Evolutionary conservation across 495 filamentous ascomycete species (phyloP), one percentile per base, ranked within the genome.

Genomic region (Jackrogersella multiformis): DNA sequence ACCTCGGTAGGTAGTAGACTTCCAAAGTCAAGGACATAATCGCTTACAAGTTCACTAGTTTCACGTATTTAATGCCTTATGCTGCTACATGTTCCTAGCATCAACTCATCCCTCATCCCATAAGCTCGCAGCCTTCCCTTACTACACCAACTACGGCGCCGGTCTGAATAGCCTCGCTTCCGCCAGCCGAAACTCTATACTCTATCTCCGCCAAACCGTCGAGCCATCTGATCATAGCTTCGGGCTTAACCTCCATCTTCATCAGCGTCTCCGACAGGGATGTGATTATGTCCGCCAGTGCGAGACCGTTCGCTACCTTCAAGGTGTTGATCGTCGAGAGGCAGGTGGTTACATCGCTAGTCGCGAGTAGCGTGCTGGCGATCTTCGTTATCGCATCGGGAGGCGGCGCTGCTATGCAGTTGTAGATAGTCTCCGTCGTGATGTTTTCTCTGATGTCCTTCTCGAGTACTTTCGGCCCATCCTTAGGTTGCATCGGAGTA

Each of bases 371-470:
- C 2, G 93, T 97, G 62, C 87, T 82, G 53, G 91, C 82, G 64
- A 99, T 99, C 65, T 90, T 84, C 69, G 86, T 81, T 68, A 98
- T 97, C 72, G 97, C 95, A 1, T 86, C 84, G 0, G 95, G 96
- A 72, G 95, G 94, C 7, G 95, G 95, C 0, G 95, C 93, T 26
- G 96, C 96, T 74, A 99, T 95, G 76, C 95, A 99, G 78, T 96
- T 92, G 81, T 96, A 98, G 73, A 99, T 97, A 5, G 93, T 94
- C 41, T 89, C 84, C 65, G 92, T 90, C 21, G 94, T 97, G 79
- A 98, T 96, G 8, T 84, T 83, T 65, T 97, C 94, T 12, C 91
- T 85, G n/a, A 85, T 87, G 52, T 81, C 87, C 78, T 76, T 82
- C 67, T 80, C 81, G 46, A 76, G 55, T n/a, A 82, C 73, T 76